Evolutionary conservation across 2,329 filamentous ascomycete genomes (phyloP).

Genomic region (Aureobasidium namibiae): DNA sequence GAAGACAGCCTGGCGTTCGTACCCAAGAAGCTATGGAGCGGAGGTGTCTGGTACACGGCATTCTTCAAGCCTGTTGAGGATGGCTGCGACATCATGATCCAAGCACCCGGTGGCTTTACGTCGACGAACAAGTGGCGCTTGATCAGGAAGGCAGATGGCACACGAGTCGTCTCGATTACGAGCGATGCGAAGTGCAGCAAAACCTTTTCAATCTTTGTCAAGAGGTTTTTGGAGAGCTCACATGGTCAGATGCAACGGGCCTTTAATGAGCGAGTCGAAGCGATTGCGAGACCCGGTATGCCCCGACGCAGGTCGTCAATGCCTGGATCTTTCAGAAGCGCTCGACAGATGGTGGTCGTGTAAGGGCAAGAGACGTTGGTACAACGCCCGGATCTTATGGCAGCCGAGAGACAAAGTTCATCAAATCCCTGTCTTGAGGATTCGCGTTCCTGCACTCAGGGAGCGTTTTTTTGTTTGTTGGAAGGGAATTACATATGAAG

Average conservation of each 20-base stretch:
- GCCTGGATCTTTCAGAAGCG: constrained; percentile 1
- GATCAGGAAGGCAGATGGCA: constrained; percentile 17
- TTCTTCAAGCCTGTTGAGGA: constrained; percentile 23
- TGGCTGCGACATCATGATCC: constrained; percentile 28
- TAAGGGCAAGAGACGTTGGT: too few species aligned
- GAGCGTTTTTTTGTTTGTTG: too few species aligned
- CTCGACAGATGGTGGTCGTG: background rate
- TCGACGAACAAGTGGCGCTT: constrained; percentile 26
- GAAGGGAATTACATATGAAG: too few species aligned
- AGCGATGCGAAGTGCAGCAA: constrained; percentile 25
- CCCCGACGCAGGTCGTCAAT: background rate
- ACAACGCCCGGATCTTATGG: too few species aligned
- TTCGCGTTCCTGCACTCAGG: background rate
- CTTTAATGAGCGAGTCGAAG: constrained; percentile 23
- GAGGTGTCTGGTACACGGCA: constrained; percentile 25
- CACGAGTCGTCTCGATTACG: constrained; percentile 17
- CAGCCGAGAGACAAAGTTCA: too few species aligned
- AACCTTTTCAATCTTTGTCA: constrained; percentile 26
- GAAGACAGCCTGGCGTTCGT: constrained; percentile 30
- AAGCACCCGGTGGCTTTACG: constrained; percentile 28
- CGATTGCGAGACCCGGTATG: background rate
- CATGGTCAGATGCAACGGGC: constrained; percentile 23
- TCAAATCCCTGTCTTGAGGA: too few species aligned
- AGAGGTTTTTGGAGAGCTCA: constrained; percentile 26
- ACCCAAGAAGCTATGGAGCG: constrained; percentile 26